Base-by-base conservation (phyloP, 1,284 basidiomycete species). In the Mycosarcoma mackinlayi region DNA sequence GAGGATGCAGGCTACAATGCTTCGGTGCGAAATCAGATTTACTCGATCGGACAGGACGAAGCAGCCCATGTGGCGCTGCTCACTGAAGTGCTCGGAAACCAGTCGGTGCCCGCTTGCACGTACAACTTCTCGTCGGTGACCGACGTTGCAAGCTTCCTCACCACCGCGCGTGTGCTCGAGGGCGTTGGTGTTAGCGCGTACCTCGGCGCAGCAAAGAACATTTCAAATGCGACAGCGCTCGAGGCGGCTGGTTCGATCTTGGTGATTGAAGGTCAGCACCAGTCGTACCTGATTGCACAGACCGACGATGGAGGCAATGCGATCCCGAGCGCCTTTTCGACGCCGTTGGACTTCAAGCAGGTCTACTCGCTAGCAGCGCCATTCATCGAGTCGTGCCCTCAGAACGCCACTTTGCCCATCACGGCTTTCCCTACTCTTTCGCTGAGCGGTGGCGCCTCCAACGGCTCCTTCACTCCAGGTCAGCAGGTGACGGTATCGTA, bases 261-360 rank as follows among this genome's bases (percentile, higher is more conserved):
- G 1, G 81, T 85, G 3, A 86, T 85, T 23, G 85, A 85, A 30
- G 83, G 85, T 0, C 85, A 87, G 33, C 84, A 88, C n/a, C 86
- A 86, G 4, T 60, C 63, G 3, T 80, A 84, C 27, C 62, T 87
- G 23, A 85, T 86, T 63, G 45, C 63, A 9, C 69, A 67, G 53
- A 60, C 53, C 2, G 35, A 52, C 16, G 53, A 66, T 16, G 62
- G 63, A 1, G 61, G 64, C 3, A 73, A 69, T 24, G 47, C 50
- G 3, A 62, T 73, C 21, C 72, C 72, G 0, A 24, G 37, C 19
- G 33, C 72, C 7, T 79, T 64, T 51, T 70, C 76, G 5, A 73
- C 74, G 2, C 51, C 75, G 10, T 51, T 79, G 5, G 57, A 73
- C 52, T 75, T 75, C 56, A 58, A 68, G 38, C 63, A 78, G 54